Evolutionary conservation across 2,329 filamentous ascomycete genomes (phyloP).

Genomic region (Corynespora cassiicola): DNA sequence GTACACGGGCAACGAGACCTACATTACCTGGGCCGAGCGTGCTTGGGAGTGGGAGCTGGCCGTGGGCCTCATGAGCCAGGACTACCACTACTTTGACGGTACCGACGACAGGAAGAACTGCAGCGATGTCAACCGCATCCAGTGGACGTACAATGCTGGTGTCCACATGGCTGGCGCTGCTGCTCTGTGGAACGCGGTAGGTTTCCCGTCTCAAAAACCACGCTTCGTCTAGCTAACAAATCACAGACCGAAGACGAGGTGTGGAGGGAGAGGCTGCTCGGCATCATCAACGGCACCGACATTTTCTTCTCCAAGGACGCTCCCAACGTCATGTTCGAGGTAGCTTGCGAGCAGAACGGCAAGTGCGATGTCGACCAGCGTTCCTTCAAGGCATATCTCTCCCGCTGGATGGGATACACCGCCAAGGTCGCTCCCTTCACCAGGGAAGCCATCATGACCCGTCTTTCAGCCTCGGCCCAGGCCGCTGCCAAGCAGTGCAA

Average conservation of each 20-base stretch:
- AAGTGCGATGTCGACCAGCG: constrained; percentile 57
- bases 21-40: constrained; percentile 67
- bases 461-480: constrained; percentile 60
- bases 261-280: constrained; percentile 38
- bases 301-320: constrained; percentile 52
- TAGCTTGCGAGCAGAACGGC: constrained; percentile 53
- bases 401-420: constrained; percentile 52
- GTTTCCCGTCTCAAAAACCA: constrained; percentile 16
- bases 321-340: constrained; percentile 53
- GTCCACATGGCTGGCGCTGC: constrained; percentile 55
- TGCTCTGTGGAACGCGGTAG: constrained; percentile 56
- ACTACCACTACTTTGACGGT: constrained; percentile 55
- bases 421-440: constrained; percentile 48
- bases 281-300: constrained; percentile 43
- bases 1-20: constrained; percentile 66
- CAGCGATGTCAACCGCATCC: constrained; percentile 49
- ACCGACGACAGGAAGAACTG: constrained; percentile 53
- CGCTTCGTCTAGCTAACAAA: constrained; percentile 15
- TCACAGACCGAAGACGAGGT: constrained; percentile 37
- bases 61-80: constrained; percentile 58
- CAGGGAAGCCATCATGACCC: constrained; percentile 53
- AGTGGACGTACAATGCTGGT: constrained; percentile 57
- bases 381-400: constrained; percentile 54
- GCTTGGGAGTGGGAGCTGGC: constrained; percentile 64
- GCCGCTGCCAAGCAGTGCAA: constrained; percentile 63